Conservation (phyloP, 1,139 yeast species). For the Saccharomyces hybrid region DNA sequence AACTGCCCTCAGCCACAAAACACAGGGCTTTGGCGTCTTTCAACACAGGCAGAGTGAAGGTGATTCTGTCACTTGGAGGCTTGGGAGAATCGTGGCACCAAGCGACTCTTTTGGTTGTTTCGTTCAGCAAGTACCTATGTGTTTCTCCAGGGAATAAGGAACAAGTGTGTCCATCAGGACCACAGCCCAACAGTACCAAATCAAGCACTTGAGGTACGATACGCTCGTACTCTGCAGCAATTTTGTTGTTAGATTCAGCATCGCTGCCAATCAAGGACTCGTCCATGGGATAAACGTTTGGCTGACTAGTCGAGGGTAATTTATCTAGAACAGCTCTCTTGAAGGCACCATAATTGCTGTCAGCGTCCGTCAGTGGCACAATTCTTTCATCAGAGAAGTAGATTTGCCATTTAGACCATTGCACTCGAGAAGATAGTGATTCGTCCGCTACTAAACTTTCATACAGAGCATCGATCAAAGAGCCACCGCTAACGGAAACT, state of each 20-base stretch:
- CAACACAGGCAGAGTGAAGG: slow-evolving; percentile 87
- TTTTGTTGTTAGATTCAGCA: slow-evolving; percentile 40
- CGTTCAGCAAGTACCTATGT: slow-evolving; percentile 61
- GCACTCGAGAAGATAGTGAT: slow-evolving; percentile 43
- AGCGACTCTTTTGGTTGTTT: slow-evolving; percentile 78
- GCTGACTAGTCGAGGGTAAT: slow-evolving; percentile 37
- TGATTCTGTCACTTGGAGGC: slow-evolving; percentile 85
- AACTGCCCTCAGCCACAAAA: slow-evolving; percentile 85
- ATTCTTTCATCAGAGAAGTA: slow-evolving; percentile 95
- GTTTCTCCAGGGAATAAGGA: slow-evolving; percentile 60
- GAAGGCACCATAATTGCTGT: slow-evolving; percentile 87
- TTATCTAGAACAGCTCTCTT: slow-evolving; percentile 69
- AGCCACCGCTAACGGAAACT: slow-evolving; percentile 87
- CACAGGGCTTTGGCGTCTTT: slow-evolving; percentile 63
- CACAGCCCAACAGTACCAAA: slow-evolving; percentile 84
- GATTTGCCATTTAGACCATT: slow-evolving; percentile 91
- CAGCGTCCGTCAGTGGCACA: slow-evolving; percentile 78
- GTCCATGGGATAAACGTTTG: slow-evolving; percentile 69
- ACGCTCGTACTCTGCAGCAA: slow-evolving; percentile 84
- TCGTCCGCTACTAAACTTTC: slow-evolving; percentile 58
- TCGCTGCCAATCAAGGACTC: slow-evolving; percentile 69
- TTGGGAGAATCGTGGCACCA: slow-evolving; percentile 92
- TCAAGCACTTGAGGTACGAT: slow-evolving; percentile 76
- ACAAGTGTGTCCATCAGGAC: slow-evolving; percentile 98
- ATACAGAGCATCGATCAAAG: slow-evolving; percentile 69